phyloP scores from a whole-genome alignment of 805 yeast genomes.

The Pichia occidentalis region DNA sequence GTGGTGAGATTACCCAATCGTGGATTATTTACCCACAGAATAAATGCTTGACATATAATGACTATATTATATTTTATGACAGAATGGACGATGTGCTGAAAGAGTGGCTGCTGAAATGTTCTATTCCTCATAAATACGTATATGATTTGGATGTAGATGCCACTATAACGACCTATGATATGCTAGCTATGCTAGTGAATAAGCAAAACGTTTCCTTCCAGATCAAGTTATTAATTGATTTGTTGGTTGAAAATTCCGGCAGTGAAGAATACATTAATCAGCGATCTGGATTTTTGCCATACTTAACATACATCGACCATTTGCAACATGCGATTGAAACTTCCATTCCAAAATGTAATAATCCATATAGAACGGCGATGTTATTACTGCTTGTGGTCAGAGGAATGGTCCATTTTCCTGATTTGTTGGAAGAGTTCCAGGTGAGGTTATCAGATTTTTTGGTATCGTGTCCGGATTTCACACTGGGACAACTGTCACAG shows the following conservation, averaged over 20 bases:
- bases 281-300: slow-evolving; percentile 10
- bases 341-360: slow-evolving; percentile 8
- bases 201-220: slow-evolving; percentile 10
- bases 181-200: slow-evolving; percentile 1
- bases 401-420: slow-evolving; percentile 9
- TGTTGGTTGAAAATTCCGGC: slow-evolving; percentile 6
- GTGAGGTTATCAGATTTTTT: slow-evolving; percentile 9
- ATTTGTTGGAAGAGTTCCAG: slow-evolving; percentile 2
- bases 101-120: slow-evolving; percentile 10
- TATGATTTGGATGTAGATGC: not conserved
- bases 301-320: slow-evolving; percentile 14
- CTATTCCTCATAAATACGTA: not conserved
- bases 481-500: slow-evolving; percentile 9
- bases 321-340: slow-evolving; percentile 5
- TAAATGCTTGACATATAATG: not conserved
- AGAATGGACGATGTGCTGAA: slow-evolving; percentile 9
- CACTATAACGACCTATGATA: slow-evolving; percentile 3
- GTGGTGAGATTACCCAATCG: not conserved
- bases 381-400: slow-evolving; percentile 6
- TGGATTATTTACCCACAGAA: slow-evolving; percentile 6
- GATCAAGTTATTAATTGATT: slow-evolving; percentile 5
- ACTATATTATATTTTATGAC: slow-evolving; percentile 10
- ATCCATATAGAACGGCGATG: slow-evolving; percentile 9
- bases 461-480: slow-evolving; percentile 10
- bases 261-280: slow-evolving; percentile 1